phyloP scores from a whole-genome alignment of 2,329 filamentous ascomycete species.

The Colletotrichum coccodes region DNA sequence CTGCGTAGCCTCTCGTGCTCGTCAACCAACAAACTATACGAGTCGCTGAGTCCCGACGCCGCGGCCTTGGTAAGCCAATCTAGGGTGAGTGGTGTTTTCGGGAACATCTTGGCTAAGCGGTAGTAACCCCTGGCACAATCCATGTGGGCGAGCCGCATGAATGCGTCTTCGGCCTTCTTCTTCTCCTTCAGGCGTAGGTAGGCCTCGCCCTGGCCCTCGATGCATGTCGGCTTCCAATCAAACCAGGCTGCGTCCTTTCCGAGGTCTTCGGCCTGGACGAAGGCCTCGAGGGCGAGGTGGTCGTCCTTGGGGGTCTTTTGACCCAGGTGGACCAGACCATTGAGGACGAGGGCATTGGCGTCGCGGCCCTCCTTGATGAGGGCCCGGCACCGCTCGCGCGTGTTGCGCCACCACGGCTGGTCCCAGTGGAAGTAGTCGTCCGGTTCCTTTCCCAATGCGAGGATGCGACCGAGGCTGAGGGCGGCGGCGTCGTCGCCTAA shows the following conservation, averaged over 20 bases:
- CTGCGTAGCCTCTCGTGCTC: slow-evolving; percentile 4
- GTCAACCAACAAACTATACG: slow-evolving; percentile 5
- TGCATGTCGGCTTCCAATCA: slow-evolving; percentile 25
- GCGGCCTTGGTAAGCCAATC: slow-evolving; percentile 8
- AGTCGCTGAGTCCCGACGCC: background rate
- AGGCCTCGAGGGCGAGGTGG: slow-evolving; percentile 15
- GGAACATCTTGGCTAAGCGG: background rate
- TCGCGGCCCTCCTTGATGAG: slow-evolving; percentile 43
- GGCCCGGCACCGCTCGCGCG: slow-evolving; percentile 42
- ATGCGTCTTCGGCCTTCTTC: background rate
- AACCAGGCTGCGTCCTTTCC: slow-evolving; percentile 8
- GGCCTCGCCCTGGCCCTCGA: background rate
- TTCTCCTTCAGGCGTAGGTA: background rate
- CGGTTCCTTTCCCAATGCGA: background rate
- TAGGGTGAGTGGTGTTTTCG: background rate
- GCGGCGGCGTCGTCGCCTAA: slow-evolving; percentile 43
- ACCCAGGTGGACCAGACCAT: slow-evolving; percentile 35
- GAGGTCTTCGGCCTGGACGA: slow-evolving; percentile 6
- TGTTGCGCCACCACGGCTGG: slow-evolving; percentile 27
- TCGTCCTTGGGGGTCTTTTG: background rate
- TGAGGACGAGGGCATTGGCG: slow-evolving; percentile 46
- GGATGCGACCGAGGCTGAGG: slow-evolving; percentile 30
- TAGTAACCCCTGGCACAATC: background rate
- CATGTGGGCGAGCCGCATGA: background rate
- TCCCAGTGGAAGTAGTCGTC: slow-evolving; percentile 36